phyloP scores from a whole-genome alignment of 352 stramenopile species.

The Ophiocytium majus region DNA sequence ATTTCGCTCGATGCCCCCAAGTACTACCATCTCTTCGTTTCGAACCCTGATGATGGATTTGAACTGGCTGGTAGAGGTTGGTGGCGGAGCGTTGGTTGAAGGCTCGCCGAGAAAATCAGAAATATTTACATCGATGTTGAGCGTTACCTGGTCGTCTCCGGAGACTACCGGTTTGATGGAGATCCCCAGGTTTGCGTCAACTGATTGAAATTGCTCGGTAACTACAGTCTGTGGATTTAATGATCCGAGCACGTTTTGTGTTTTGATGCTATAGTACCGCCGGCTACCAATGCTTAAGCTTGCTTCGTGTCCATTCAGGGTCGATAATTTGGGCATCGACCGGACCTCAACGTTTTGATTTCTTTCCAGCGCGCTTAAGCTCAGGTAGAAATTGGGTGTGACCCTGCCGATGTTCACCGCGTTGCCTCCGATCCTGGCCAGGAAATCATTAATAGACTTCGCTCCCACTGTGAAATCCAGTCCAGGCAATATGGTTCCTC shows the following conservation, averaged over 20 bases:
- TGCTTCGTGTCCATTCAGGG: neutral
- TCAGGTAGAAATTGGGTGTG: neutral
- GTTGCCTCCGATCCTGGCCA: neutral
- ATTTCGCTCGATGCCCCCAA: neutral
- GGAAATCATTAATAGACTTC: neutral
- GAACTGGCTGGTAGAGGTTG: neutral
- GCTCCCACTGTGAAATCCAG: neutral
- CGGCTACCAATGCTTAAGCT: neutral
- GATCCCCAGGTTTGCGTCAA: neutral
- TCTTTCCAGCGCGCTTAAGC: neutral
- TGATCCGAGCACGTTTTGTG: neutral
- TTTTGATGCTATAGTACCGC: neutral
- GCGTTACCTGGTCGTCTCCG: conserved; percentile 1
- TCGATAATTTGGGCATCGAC: neutral
- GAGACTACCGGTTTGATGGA: neutral
- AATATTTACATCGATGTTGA: neutral
- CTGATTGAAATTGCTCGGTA: neutral
- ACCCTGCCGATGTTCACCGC: neutral
- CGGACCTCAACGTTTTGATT: neutral
- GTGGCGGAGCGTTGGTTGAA: neutral
- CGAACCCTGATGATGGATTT: neutral
- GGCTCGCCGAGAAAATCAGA: neutral
- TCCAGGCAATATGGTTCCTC: neutral
- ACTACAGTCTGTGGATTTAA: neutral
- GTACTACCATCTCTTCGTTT: conserved; percentile 3